Evolutionary conservation across 1,284 basidiomycete species (phyloP).

Genomic region (Ustilago loliicola): DNA sequence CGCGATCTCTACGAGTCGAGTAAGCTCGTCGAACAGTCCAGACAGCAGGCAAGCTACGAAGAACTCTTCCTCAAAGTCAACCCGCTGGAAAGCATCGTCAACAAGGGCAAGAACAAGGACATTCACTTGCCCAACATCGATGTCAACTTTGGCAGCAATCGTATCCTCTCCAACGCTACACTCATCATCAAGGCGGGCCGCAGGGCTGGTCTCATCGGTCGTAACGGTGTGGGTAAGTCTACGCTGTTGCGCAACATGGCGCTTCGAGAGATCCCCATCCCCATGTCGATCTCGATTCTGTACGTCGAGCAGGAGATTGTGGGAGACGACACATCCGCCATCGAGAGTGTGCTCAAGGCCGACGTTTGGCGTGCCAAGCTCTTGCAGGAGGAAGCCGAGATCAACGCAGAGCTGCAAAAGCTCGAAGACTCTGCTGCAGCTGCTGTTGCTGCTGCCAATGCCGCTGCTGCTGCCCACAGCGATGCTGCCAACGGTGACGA

Average conservation of each 20-base stretch:
- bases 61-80: conserved; percentile 99
- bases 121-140: conserved; percentile 96
- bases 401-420: conserved; percentile 63
- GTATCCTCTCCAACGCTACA: conserved; percentile 80
- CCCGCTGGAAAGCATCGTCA: conserved; percentile 83
- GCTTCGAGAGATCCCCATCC: conserved; percentile 85
- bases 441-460: conserved; percentile 51
- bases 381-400: conserved; percentile 58
- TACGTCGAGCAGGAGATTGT: conserved; percentile 93
- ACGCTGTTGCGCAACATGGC: conserved; percentile 96
- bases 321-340: conserved; percentile 91
- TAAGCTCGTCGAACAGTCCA: conserved; percentile 91
- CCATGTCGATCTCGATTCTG: conserved; percentile 89
- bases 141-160: conserved; percentile 79
- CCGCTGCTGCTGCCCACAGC: conserved; percentile 36
- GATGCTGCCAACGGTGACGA: conserved; percentile 34
- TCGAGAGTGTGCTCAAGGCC: conserved; percentile 90
- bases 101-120: conserved; percentile 81
- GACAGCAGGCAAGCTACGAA: conserved; percentile 94
- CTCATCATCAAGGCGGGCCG: conserved; percentile 57
- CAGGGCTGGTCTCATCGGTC: conserved; percentile 74
- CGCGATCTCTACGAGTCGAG: conserved; percentile 92
- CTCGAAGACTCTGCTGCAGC: conserved; percentile 60
- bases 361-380: conserved; percentile 70
- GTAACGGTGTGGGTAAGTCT: conserved; percentile 90